Evolutionary conservation across 1,284 basidiomycete species (phyloP), one percentile per base, ranked within the genome.

Genomic region (Leccinum fallax): DNA sequence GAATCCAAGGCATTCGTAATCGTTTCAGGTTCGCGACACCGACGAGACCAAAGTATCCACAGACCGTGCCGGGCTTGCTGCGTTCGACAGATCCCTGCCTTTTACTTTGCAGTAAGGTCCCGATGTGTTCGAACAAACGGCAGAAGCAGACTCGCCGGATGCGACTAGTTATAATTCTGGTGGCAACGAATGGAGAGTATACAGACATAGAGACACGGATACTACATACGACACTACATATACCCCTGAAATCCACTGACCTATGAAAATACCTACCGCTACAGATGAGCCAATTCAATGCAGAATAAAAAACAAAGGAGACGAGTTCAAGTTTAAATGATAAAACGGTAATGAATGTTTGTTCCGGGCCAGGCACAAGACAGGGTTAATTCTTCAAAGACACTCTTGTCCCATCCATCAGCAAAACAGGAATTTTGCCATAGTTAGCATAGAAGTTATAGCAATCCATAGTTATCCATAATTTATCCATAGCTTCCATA

Each of bases 341-440:
- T 2, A 3, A 0, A 21, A 15, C n/a, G 11, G 19, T 46, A 46
- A 46, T 11, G 5, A 11, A 9, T 43, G 40, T 1, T 19, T 46
- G 19, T 46, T 46, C 19, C 43, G 11, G 43, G 24, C 26, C 4
- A 51, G 15, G 24, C 48, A 26, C 24, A 5, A 51, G 24, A 26
- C n/a, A 43, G 19, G 40, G 40, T 11, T 24, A 24, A 49, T 16
- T 49, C 24, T 2, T 15, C 15, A 15, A 51, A 24, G 1, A 24
- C 21, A 16, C 13, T 24, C 48, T 26, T 43, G 13, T 55, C 34
- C 65, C 64, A 65, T 30, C 61, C 61, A 24, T 24, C 24, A 24
- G 24, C 24, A 24, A 24, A 24, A 24, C 24, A 24, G 24, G 24
- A 24, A 24, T 24, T 24, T 24, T 24, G 24, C 24, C 24, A 24